A percentile compares a stretch with the other conserved stretches of the same genome.
These are phyloP conservation scores for Scolecobasidium constrictum DNA, from an alignment of 2,329 filamentous ascomycete species.

Conservation along the genomic window DNA sequence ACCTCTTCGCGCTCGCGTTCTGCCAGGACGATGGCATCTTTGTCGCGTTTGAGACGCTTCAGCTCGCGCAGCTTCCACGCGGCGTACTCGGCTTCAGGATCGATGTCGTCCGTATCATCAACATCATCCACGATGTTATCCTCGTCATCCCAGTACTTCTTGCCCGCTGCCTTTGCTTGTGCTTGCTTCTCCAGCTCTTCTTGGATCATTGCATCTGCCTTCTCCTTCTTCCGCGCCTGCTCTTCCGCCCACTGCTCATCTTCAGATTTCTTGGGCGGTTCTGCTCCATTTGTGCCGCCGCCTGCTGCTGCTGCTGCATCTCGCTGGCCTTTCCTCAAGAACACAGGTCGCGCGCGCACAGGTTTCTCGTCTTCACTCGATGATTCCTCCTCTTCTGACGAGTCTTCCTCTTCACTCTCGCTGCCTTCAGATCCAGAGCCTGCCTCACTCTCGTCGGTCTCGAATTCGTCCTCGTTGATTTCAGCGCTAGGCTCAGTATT, in stretches of 20 bases:
- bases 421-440: constrained; percentile 29
- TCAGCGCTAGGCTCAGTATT: constrained; percentile 20
- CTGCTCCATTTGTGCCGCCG: constrained; percentile 11
- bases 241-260: constrained; percentile 36
- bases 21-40: constrained; percentile 69
- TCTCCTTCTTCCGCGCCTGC: constrained; percentile 52
- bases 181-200: constrained; percentile 78
- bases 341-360: constrained; percentile 48
- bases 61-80: constrained; percentile 93
- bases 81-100: constrained; percentile 78
- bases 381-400: constrained; percentile 47
- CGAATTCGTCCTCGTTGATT: constrained; percentile 47
- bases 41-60: constrained; percentile 75
- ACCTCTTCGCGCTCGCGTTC: constrained; percentile 83
- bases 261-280: constrained; percentile 21
- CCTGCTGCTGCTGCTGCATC: constrained; percentile 24
- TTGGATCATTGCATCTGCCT: constrained; percentile 71
- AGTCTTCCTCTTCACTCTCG: constrained; percentile 25
- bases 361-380: constrained; percentile 48
- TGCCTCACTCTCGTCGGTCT: constrained; percentile 38
- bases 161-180: constrained; percentile 61
- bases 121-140: constrained; percentile 59
- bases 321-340: constrained; percentile 53
- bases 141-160: constrained; percentile 76
- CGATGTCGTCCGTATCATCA: constrained; percentile 78